A percentile compares a stretch with the other conserved stretches of the same genome.
Conservation (phyloP, 2,329 filamentous ascomycete species). For the Penicillium glabrum region DNA sequence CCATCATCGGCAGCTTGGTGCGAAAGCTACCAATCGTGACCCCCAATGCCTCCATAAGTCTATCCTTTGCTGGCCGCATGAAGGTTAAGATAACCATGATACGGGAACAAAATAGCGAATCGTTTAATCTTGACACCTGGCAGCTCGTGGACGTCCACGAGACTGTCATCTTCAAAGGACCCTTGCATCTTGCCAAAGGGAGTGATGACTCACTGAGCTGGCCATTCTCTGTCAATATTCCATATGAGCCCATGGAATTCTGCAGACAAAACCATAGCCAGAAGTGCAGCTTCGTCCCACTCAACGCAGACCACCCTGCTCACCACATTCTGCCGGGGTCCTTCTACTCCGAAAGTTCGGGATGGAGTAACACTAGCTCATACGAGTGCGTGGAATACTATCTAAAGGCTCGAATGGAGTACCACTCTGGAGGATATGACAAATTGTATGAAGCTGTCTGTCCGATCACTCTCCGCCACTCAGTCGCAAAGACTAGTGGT, state of each 20-base stretch:
- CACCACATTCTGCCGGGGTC: slow-evolving; percentile 14
- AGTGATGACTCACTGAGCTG: slow-evolving; percentile 9
- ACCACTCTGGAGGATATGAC: not conserved
- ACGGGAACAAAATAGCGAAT: not conserved
- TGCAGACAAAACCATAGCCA: not conserved
- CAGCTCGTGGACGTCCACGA: slow-evolving; percentile 4
- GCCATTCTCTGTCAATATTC: slow-evolving; percentile 18
- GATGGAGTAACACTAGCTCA: slow-evolving; percentile 17
- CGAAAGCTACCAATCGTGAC: slow-evolving; percentile 15
- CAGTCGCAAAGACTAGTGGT: not conserved
- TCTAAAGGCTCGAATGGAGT: slow-evolving; percentile 30
- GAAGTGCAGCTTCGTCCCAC: slow-evolving; percentile 12
- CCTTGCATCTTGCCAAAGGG: slow-evolving; percentile 13
- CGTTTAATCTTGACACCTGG: slow-evolving; percentile 8
- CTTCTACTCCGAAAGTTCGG: slow-evolving; percentile 5
- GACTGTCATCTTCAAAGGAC: slow-evolving; percentile 12
- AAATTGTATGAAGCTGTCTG: slow-evolving; percentile 6
- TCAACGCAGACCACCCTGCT: slow-evolving; percentile 1
- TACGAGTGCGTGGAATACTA: slow-evolving; percentile 35
- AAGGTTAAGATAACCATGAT: slow-evolving; percentile 13
- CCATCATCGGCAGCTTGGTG: slow-evolving; percentile 18
- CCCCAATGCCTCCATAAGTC: slow-evolving; percentile 13
- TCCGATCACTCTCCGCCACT: slow-evolving; percentile 15
- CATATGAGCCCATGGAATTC: slow-evolving; percentile 1
- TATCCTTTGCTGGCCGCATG: slow-evolving; percentile 11